Evolutionary conservation across 208 protist species (phyloP), one percentile per base, ranked within the genome.

Genomic region (Leptomonas seymouri): DNA sequence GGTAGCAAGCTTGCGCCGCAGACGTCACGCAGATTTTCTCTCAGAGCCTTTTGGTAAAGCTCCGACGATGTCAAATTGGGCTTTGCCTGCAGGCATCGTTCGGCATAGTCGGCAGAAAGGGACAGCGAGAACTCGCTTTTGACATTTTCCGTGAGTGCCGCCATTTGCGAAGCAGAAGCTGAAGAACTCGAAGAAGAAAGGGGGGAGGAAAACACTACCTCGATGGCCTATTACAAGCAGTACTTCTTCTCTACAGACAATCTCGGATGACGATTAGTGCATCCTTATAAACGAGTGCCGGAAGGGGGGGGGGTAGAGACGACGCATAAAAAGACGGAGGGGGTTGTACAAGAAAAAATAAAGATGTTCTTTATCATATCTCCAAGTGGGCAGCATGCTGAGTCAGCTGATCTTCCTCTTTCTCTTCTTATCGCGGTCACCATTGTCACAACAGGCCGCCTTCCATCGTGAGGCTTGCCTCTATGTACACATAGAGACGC

Each of bases 11-110:
- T 82, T 3, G 59, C 15, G 57, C 88, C 80, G 39, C 63, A 81
- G 27, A 92, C 76, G 45, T 95, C 79, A 21, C 84, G 86, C 25
- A 91, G 63, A 44, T 93, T 84, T 30, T 91, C 85, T 6, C 60
- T 51, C 27, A 95, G 75, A 3, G 84, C 81, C 39, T 72, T 73
- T 28, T 78, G 58, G 46, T 90, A 92, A 28, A 95, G 61, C 34
- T 73, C 68, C 14, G 78, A 73, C 18, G 76, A 77, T 16, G 74
- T 89, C 3, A 86, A 16, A 3, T 46, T 61, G 20, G 76, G 59
- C 20, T 53, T 66, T 8, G 59, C 23, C 27, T 59, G 27, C 16
- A 61, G n/a, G 14, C 74, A 70, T 1, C 86, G 80, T 36, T 91
- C 87, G 0, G 70, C 83, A 55, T 90, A 95, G 27, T 87, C 78